phyloP scores from a whole-genome alignment of 129 eudicot genomes.

The Helianthus annuus region HanXRQr2.0-SUNRISE NC_035436.2:207193751-207194250 shows the following conservation, averaged over 20 bases:
- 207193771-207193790: constrained; percentile 87
- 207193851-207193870: constrained; percentile 56
- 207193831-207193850: constrained; percentile 44
- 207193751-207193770: constrained; percentile 69
- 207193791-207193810: constrained; percentile 88
- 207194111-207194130: constrained; percentile 72
- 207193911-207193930: constrained; percentile 83
- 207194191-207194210: constrained; percentile 82
- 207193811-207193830: constrained; percentile 71
- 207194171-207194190: constrained; percentile 94
- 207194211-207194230: constrained; percentile 93
- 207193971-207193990: constrained; percentile 90
- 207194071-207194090: constrained; percentile 53
- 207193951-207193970: constrained; percentile 79
- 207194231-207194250: constrained; percentile 49
- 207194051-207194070: constrained; percentile 73
- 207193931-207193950: constrained; percentile 81
- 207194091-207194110: constrained; percentile 73
- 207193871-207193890: constrained; percentile 73
- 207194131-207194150: constrained; percentile 72
- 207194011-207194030: constrained; percentile 84
- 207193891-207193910: constrained; percentile 80
- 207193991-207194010: constrained; percentile 51
- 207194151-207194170: constrained; percentile 83
- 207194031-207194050: constrained; percentile 57